Evolutionary conservation across 2,329 filamentous ascomycete genomes (phyloP), one percentile per base, ranked within the genome.

Genomic region (Lomentospora prolificans): DNA sequence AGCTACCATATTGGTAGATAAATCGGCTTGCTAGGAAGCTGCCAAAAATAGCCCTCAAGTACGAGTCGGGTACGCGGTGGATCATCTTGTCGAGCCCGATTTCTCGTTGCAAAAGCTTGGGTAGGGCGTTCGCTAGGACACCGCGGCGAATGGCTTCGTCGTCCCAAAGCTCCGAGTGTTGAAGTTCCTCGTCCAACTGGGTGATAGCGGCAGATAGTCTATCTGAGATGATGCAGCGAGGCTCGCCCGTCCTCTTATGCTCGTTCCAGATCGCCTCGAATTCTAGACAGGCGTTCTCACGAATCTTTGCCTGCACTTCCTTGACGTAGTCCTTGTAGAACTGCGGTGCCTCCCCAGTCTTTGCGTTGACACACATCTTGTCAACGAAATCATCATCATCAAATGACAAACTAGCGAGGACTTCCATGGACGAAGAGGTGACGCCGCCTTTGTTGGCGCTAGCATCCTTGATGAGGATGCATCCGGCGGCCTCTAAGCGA

Each of bases 231-330:
- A 91, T 82, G 59, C 90, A 95, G 59, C 91, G 84, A 22, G 89
- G 74, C 55, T 85, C 77, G 54, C 89, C 88, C 1, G 89, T 96
- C 67, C 85, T 73, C 71, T 94, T 84, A 67, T 95, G 84, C 72
- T 99, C 94, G 61, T 89, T 84, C 94, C 94, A 99, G 73, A 99
- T 95, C 46, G 94, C 94, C 74, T 99, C 94, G 63, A 99, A 99
- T 71, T 99, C 94, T 33, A 99, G 83, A 14, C 83, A 78, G 2
- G 94, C 94, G 63, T 99, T 99, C 64, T 90, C 84, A 70, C 89
- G 84, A 69, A 99, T 97, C 66, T 86, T 90, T 60, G 82, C 80
- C 72, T 99, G 94, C 2, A 99, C 94, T 65, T 90, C 81, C 68
- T 87, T 87, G 64, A 99, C 94, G 65, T 99, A 99, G 46, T 84